Percentiles rank a stretch among this genome's conserved stretches.
Conservation (phyloP, 179 eudicot genomes). For the Silene vulgaris region DNA sequence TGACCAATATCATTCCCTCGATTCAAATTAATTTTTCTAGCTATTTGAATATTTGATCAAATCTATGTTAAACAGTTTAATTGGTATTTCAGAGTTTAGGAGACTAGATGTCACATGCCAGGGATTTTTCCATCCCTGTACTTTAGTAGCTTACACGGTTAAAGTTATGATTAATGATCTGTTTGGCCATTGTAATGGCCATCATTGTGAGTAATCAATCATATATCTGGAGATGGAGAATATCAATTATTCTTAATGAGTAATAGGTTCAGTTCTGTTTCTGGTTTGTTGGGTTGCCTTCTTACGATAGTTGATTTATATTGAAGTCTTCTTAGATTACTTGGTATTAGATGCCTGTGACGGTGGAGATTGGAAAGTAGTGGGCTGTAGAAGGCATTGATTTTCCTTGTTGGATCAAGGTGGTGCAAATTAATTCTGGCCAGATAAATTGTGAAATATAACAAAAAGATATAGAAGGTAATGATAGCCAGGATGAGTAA, state of each 20-base stretch:
- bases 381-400: not conserved
- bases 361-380: not conserved
- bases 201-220: no score
- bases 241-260: not conserved
- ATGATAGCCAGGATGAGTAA: not conserved
- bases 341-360: not conserved
- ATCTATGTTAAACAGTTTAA: no score
- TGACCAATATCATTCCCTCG: no score
- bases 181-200: no score
- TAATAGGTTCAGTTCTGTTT: not conserved
- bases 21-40: no score
- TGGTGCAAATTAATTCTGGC: not conserved
- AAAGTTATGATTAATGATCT: no score
- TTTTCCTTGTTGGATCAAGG: not conserved
- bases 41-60: no score
- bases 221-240: no score
- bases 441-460: not conserved
- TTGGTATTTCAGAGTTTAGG: no score
- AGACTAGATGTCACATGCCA: no score
- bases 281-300: not conserved
- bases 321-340: not conserved
- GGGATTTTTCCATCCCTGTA: no score
- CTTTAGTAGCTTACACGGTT: no score
- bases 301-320: not conserved
- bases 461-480: not conserved